phyloP scores from a whole-genome alignment of 1,139 yeast genomes.

The Blastobotrys apis region DNA sequence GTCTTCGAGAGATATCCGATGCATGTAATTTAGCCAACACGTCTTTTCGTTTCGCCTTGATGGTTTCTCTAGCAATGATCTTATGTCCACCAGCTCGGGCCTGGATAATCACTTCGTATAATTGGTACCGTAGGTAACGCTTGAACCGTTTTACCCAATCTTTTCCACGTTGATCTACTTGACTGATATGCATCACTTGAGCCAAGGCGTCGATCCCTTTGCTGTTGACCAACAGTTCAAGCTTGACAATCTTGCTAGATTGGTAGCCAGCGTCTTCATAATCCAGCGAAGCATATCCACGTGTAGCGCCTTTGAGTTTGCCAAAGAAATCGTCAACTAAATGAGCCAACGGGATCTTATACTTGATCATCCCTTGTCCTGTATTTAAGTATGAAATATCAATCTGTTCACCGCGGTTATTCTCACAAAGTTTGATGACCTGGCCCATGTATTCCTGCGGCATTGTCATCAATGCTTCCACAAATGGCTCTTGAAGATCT shows the following conservation, averaged over 20 bases:
- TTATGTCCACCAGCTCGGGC: constrained; percentile 73
- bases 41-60: constrained; percentile 89
- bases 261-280: constrained; percentile 90
- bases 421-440: constrained; percentile 82
- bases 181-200: constrained; percentile 79
- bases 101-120: constrained; percentile 90
- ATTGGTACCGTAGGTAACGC: constrained; percentile 70
- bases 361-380: constrained; percentile 77
- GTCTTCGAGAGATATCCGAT: constrained; percentile 84
- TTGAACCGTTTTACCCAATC: constrained; percentile 82
- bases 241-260: constrained; percentile 74
- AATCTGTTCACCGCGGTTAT: constrained; percentile 74
- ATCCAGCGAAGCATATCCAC: constrained; percentile 91
- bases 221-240: constrained; percentile 88
- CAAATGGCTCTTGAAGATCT: constrained; percentile 78
- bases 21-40: constrained; percentile 91
- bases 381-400: constrained; percentile 74
- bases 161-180: constrained; percentile 66
- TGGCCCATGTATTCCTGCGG: constrained; percentile 87
- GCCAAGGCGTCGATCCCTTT: constrained; percentile 88
- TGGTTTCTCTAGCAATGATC: constrained; percentile 86
- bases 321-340: constrained; percentile 95
- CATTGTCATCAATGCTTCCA: constrained; percentile 83
- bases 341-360: constrained; percentile 80
- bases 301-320: constrained; percentile 79